A percentile compares a stretch with the other conserved stretches of the same genome.
phyloP scores from a whole-genome alignment of 1,284 basidiomycete genomes.

The Hemileccinum hortonii region DNA sequence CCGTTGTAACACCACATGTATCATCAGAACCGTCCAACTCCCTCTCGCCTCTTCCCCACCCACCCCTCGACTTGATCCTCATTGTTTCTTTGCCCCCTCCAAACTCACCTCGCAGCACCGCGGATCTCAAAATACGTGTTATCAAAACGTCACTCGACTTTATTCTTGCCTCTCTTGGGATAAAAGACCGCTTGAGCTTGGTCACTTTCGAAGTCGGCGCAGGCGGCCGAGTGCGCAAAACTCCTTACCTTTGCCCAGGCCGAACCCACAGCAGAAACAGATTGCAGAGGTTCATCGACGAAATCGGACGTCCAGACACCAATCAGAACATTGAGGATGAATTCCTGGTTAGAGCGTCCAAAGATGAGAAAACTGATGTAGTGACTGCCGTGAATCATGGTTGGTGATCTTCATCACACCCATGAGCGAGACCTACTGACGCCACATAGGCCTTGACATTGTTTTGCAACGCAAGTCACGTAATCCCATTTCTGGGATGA shows the following conservation, averaged over 20 bases:
- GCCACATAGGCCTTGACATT: constrained; percentile 74
- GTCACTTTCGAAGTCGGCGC: constrained; percentile 88
- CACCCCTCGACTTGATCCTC: constrained; percentile 88
- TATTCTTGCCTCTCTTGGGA: constrained; percentile 70
- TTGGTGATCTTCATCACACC: constrained; percentile 34
- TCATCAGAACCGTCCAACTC: constrained; percentile 77
- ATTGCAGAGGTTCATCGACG: constrained; percentile 76
- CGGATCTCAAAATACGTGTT: constrained; percentile 80
- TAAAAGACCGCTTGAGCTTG: constrained; percentile 77
- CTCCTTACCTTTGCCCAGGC: constrained; percentile 80
- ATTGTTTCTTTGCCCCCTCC: constrained; percentile 85
- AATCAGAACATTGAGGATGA: constrained; percentile 53
- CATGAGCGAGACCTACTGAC: not conserved
- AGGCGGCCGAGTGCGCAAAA: constrained; percentile 79
- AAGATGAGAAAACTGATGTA: constrained; percentile 93
- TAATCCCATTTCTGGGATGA: constrained; percentile 87
- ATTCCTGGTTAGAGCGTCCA: constrained; percentile 73
- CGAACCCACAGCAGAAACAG: constrained; percentile 66
- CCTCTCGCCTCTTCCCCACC: constrained; percentile 76
- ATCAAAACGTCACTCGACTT: constrained; percentile 86
- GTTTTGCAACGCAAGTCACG: constrained; percentile 90
- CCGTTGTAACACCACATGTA: constrained; percentile 69
- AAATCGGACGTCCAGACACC: constrained; percentile 51
- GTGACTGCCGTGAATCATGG: constrained; percentile 93
- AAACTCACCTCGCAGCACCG: constrained; percentile 69